These are phyloP conservation scores for Ananas comosus DNA, from an alignment of 176 grass and related monocot genomes.

Conservation along the genomic window DNA sequence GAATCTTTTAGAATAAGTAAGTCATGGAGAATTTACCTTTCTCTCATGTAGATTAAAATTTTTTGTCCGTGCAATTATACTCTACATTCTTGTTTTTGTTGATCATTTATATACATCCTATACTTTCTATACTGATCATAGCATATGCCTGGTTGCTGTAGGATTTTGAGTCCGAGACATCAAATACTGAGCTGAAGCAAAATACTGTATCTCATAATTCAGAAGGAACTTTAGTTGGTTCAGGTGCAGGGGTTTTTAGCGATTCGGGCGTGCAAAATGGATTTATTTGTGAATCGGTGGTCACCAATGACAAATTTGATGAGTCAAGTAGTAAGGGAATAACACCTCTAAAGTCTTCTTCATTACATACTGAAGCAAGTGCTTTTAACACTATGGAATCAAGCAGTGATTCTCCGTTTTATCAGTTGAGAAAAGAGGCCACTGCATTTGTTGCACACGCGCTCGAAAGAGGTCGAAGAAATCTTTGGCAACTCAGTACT, in stretches of 20 bases:
- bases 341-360: conserved; percentile 21
- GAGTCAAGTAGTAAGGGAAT: conserved; percentile 7
- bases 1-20: too few species aligned
- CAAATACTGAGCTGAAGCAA: conserved; percentile 18
- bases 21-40: not conserved
- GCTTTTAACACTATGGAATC: conserved; percentile 41
- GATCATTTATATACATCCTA: not conserved
- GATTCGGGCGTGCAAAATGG: conserved; percentile 21
- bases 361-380: conserved; percentile 23
- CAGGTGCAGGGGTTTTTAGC: conserved; percentile 34
- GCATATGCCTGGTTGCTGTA: conserved; percentile 16
- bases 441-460: conserved; percentile 59
- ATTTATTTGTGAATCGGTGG: conserved; percentile 4
- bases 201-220: conserved; percentile 33
- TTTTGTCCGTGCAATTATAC: not conserved
- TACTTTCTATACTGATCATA: not conserved
- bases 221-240: conserved; percentile 36
- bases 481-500: conserved; percentile 95
- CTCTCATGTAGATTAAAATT: not conserved
- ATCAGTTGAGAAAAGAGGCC: conserved; percentile 81
- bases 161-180: conserved; percentile 29
- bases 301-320: not conserved
- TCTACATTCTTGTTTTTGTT: not conserved
- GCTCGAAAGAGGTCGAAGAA: conserved; percentile 89
- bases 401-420: conserved; percentile 60